Evolutionary conservation across 169 alveolate species (phyloP).

Genomic region (Eimeria necatrix): DNA sequence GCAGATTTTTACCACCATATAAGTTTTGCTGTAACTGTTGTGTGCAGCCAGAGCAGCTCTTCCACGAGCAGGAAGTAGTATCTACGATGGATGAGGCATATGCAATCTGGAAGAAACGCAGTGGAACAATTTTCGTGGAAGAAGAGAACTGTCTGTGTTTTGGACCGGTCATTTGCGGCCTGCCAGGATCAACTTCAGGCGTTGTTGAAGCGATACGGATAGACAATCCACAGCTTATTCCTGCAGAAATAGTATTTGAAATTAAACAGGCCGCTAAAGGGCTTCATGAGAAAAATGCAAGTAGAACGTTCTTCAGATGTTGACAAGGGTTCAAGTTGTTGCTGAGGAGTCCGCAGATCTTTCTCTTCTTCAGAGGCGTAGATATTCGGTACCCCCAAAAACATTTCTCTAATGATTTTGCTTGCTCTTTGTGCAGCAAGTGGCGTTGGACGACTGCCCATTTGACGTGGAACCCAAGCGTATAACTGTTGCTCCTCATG

Average conservation of each 20-base stretch:
- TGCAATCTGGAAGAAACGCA: conserved; percentile 80
- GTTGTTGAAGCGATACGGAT: conserved; percentile 93
- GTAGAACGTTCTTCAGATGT: neutral
- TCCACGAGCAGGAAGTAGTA: conserved; percentile 96
- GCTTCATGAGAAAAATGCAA: conserved; percentile 63
- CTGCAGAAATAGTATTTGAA: conserved; percentile 86
- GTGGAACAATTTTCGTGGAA: conserved; percentile 90
- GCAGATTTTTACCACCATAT: too few relatives aligned
- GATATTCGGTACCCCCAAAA: too few relatives aligned
- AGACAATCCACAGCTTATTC: conserved; percentile 92
- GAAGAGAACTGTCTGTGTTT: conserved; percentile 95
- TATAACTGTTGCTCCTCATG: conserved; percentile 94
- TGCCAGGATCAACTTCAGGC: conserved; percentile 79
- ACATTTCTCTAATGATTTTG: neutral
- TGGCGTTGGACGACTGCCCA: conserved; percentile 90
- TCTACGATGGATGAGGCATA: conserved; percentile 89
- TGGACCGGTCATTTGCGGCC: conserved; percentile 94
- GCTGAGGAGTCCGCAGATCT: too few relatives aligned
- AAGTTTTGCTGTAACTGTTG: neutral
- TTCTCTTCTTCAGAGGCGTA: too few relatives aligned
- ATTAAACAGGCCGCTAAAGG: conserved; percentile 91
- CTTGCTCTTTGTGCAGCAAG: conserved; percentile 31
- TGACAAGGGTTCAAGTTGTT: too few relatives aligned
- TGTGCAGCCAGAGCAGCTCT: conserved; percentile 91
- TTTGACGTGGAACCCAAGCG: conserved; percentile 91